Percentiles rank a stretch among this genome's conserved stretches.
Conservation (phyloP, 495 filamentous ascomycete genomes). For the Aspergillus hancockii region DNA sequence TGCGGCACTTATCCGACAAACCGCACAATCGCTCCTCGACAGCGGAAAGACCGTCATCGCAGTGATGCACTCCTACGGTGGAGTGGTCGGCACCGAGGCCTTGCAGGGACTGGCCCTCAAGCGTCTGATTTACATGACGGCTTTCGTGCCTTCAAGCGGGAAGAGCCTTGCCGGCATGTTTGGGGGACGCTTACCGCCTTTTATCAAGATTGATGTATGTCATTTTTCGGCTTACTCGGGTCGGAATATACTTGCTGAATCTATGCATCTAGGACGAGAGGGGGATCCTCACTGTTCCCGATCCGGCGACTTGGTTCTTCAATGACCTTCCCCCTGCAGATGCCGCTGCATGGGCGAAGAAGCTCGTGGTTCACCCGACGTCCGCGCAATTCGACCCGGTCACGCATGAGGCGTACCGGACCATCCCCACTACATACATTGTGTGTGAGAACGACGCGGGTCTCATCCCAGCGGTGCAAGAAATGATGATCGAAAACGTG, state of each 20-base stretch:
- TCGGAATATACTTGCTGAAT: background rate
- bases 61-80: constrained; percentile 7
- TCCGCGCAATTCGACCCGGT: constrained; percentile 1
- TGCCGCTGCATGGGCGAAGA: background rate
- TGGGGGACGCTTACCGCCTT: background rate
- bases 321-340: background rate
- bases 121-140: constrained; percentile 2
- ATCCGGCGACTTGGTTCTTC: background rate
- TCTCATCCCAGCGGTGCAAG: background rate
- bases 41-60: background rate
- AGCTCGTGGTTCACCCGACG: background rate
- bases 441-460: background rate
- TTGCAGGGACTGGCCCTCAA: constrained; percentile 2
- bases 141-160: constrained; percentile 3
- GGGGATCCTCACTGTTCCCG: background rate
- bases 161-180: constrained; percentile 2
- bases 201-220: constrained; percentile 5
- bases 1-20: background rate
- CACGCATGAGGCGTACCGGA: constrained; percentile 6
- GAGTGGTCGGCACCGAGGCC: constrained; percentile 4
- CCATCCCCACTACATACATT: constrained; percentile 3
- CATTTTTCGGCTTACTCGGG: background rate
- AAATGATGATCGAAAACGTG: constrained; percentile 1
- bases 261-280: background rate
- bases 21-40: constrained; percentile 1